Evolutionary conservation across 83 land plant species (phyloP).

Genomic region (Picea abies): DNA sequence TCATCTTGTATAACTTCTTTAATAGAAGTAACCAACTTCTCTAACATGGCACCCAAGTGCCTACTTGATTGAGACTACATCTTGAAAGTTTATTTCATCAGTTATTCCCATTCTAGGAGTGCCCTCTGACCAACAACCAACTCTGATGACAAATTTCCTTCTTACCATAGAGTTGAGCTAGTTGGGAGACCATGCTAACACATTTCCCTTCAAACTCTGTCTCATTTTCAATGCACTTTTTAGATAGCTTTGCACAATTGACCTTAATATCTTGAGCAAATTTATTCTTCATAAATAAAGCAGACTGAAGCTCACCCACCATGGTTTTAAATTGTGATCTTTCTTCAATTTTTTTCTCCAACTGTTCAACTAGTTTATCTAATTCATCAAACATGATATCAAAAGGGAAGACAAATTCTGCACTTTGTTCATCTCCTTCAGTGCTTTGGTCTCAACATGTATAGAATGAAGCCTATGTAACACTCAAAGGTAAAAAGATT

Average conservation of each 20-base stretch:
- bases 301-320: no score
- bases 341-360: no score
- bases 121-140: conserved; percentile 5
- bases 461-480: not conserved
- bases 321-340: no score
- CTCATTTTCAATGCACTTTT: conserved; percentile 24
- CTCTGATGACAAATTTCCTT: not conserved
- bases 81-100: not conserved
- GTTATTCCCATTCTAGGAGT: not conserved
- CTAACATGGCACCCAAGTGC: conserved; percentile 7
- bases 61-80: no score
- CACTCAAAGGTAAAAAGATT: no score
- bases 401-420: no score
- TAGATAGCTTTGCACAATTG: conserved; percentile 8
- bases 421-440: not conserved
- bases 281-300: no score
- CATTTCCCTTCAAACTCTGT: conserved; percentile 6
- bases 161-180: no score
- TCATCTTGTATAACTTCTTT: conserved; percentile 12
- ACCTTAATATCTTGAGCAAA: no score
- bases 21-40: conserved; percentile 10
- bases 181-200: not conserved
- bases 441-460: not conserved
- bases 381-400: no score
- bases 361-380: no score